Evolutionary conservation across 2,329 filamentous ascomycete genomes (phyloP).

Genomic region (Microcyclosporella mali): DNA sequence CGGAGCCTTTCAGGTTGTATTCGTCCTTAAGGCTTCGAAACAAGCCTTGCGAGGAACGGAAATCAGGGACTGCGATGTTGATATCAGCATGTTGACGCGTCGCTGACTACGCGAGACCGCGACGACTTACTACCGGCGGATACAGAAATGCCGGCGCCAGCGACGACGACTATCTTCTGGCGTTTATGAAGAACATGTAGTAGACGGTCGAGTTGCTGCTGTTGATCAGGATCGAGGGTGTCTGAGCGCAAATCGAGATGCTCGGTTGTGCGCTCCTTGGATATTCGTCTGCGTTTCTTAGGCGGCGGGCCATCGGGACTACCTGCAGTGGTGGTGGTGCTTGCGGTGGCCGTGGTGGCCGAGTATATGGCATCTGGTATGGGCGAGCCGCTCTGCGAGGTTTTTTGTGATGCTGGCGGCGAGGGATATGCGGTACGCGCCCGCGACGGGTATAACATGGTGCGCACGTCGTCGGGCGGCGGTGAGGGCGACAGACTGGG

Average conservation of each 20-base stretch:
- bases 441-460: constrained; percentile 19
- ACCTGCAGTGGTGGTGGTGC: too few species aligned
- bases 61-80: constrained; percentile 68
- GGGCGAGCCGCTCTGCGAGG: constrained; percentile 42
- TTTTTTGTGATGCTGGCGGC: constrained; percentile 39
- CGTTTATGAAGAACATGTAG: constrained; percentile 73
- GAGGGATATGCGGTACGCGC: constrained; percentile 36
- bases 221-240: constrained; percentile 51
- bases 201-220: constrained; percentile 61
- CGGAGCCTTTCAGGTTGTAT: constrained; percentile 86
- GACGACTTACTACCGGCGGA: constrained; percentile 73
- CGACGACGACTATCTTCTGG: constrained; percentile 94
- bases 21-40: constrained; percentile 80
- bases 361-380: constrained; percentile 41
- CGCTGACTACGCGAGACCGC: constrained; percentile 5
- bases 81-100: constrained; percentile 19
- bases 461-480: constrained; percentile 13
- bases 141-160: constrained; percentile 93
- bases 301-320: constrained; percentile 62
- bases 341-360: constrained; percentile 29
- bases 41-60: constrained; percentile 82
- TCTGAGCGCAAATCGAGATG: constrained; percentile 63
- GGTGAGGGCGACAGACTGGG: constrained; percentile 13
- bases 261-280: constrained; percentile 68
- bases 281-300: constrained; percentile 66